These are phyloP conservation scores for Ganoderma lucidum DNA, from an alignment of 1,284 basidiomycete species.

Conservation along the genomic window DNA sequence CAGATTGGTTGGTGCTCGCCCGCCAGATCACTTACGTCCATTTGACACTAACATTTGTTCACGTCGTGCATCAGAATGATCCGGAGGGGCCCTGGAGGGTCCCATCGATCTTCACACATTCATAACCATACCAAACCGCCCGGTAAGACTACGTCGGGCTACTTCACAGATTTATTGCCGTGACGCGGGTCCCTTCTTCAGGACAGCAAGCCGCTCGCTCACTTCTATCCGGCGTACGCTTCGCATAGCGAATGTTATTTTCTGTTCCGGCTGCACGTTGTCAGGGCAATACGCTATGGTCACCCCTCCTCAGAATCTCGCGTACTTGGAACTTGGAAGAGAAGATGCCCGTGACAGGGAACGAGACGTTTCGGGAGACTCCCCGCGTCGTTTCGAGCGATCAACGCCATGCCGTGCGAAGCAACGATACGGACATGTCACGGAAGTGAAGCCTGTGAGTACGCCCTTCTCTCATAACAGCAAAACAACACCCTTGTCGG, in stretches of 20 bases:
- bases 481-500: neutral
- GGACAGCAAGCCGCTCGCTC: neutral
- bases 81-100: neutral
- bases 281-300: conserved; percentile 1
- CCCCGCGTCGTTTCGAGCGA: neutral
- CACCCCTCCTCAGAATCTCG: neutral
- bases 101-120: conserved; percentile 7
- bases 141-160: neutral
- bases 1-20: neutral
- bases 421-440: conserved; percentile 9
- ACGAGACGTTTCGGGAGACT: neutral
- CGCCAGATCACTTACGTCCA: conserved; percentile 3
- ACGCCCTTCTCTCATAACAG: conserved; percentile 2
- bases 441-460: conserved; percentile 22
- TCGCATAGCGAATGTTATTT: neutral
- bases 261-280: neutral
- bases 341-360: conserved; percentile 6
- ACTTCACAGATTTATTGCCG: conserved; percentile 3
- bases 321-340: neutral
- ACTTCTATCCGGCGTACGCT: neutral
- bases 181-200: neutral
- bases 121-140: conserved; percentile 3
- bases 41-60: neutral
- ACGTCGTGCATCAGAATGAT: neutral
- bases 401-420: conserved; percentile 9